phyloP scores from a whole-genome alignment of 108 stramenopile species.

The Phaeodactylum tricornutum region DNA sequence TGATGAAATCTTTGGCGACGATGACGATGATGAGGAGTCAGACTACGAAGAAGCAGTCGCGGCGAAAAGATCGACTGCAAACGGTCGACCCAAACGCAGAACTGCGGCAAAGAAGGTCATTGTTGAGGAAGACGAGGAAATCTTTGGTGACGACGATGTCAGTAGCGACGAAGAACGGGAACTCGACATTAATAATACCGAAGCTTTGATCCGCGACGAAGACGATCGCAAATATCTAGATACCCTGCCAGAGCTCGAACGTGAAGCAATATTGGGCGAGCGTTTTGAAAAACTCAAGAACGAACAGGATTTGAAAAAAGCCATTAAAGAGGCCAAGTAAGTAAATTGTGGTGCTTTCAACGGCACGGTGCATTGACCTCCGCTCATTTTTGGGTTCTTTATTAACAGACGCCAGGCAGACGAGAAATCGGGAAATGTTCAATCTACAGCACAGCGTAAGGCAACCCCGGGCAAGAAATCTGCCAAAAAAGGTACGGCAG shows the following conservation, averaged over 20 bases:
- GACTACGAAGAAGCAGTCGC: conserved; percentile 38
- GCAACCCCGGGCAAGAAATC: conserved; percentile 19
- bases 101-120: conserved; percentile 18
- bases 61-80: conserved; percentile 14
- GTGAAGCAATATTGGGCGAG: conserved; percentile 80
- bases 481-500: conserved; percentile 31
- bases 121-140: conserved; percentile 31
- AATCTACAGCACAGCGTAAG: no score
- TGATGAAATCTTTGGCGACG: conserved; percentile 28
- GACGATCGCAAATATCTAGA: conserved; percentile 76
- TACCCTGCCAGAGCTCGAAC: conserved; percentile 72
- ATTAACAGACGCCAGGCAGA: no score
- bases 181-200: conserved; percentile 67
- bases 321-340: conserved; percentile 61
- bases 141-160: conserved; percentile 34
- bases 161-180: conserved; percentile 65
- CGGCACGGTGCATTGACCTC: no score
- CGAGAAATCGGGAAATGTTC: no score
- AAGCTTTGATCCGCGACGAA: conserved; percentile 60
- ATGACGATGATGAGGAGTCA: conserved; percentile 28
- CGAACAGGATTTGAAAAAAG: conserved; percentile 77
- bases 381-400: no score
- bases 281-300: conserved; percentile 82
- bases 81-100: conserved; percentile 12
- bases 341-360: conserved; percentile 9